phyloP scores from a whole-genome alignment of 2,329 filamentous ascomycete species.

The Amauroascus niger region DNA sequence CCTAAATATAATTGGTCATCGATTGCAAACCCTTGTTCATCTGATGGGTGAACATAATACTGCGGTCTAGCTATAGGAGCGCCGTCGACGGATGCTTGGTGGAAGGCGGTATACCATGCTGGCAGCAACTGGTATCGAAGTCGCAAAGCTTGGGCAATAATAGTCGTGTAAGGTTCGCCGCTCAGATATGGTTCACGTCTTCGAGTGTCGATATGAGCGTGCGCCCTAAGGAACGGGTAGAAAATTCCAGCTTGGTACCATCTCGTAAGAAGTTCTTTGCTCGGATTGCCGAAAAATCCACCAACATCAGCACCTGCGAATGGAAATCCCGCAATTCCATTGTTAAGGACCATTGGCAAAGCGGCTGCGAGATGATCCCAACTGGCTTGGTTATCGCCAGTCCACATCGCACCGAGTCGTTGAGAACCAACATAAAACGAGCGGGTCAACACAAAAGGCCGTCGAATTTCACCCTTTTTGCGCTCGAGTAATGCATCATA shows the following conservation, averaged over 20 bases:
- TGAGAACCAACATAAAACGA: conserved; percentile 89
- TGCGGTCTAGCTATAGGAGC: conserved; percentile 84
- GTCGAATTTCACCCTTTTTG: conserved; percentile 72
- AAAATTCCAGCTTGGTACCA: conserved; percentile 97
- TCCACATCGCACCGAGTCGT: conserved; percentile 93
- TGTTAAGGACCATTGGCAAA: conserved; percentile 85
- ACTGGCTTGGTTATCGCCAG: conserved; percentile 87
- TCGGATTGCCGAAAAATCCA: conserved; percentile 95
- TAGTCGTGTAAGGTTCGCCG: conserved; percentile 72
- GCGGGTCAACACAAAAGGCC: conserved; percentile 86
- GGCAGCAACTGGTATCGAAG: conserved; percentile 84
- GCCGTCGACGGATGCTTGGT: conserved; percentile 71
- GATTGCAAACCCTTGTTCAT: conserved; percentile 76
- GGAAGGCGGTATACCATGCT: conserved; percentile 95
- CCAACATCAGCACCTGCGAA: conserved; percentile 94
- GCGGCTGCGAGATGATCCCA: conserved; percentile 87
- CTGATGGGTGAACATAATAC: conserved; percentile 80
- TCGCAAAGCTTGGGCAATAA: conserved; percentile 78
- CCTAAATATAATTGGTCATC: conserved; percentile 93
- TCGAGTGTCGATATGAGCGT: conserved; percentile 93
- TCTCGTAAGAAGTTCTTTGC: conserved; percentile 77
- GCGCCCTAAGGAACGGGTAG: conserved; percentile 95
- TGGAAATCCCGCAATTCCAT: conserved; percentile 85
- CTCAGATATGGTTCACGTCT: conserved; percentile 86
- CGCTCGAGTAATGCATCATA: conserved; percentile 74